Base-by-base conservation (phyloP, 2,329 filamentous ascomycete species). In the Diaporthe caulivora region DNA sequence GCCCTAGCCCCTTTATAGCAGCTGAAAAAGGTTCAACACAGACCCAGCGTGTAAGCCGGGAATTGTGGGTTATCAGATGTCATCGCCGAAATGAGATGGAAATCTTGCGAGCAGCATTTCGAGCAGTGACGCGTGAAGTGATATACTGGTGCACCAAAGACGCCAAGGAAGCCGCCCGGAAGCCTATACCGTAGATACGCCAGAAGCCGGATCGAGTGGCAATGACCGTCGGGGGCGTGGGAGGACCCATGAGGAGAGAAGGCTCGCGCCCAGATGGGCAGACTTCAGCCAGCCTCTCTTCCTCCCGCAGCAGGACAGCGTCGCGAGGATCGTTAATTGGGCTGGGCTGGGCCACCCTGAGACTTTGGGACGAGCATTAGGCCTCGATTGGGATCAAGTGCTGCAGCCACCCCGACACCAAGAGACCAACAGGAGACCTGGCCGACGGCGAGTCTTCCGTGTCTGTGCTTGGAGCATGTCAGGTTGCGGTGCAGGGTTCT, bases 1-100 rank as follows among this genome's bases (percentile, higher is more conserved):
- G 44, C 31, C 55, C 68, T 53, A 71, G 31, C n/a, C 55, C 44
- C 44, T 71, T 71, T 71, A 71, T 71, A 71, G 47, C 21, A 67
- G 69, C 31, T 71, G 69, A 54, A 51, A 65, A 53, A 24, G 57
- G 62, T 26, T 55, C 10, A 13, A 70, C 13, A 70, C 37, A 72
- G 73, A 67, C 71, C 71, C 71, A 70, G 71, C 71, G 42, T 75
- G 57, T 65, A 75, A 70, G 71, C 73, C 67, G 53, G 37, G 49
- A 58, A 54, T 21, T 73, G 73, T 75, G 73, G 73, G 73, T 71
- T 75, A 40, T 75, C 73, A 71, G 58, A 76, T 77, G 76, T 76
- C 73, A 74, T 73, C 74, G 76, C 75, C 73, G 54, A 73, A 58
- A 76, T 74, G 37, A 72, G 53, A 75, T 73, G 37, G 64, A 64